Evolutionary conservation across 139 green algal genomes (phyloP), one percentile per base, ranked within the genome.

Genomic region (Nannochloris sp.): DNA sequence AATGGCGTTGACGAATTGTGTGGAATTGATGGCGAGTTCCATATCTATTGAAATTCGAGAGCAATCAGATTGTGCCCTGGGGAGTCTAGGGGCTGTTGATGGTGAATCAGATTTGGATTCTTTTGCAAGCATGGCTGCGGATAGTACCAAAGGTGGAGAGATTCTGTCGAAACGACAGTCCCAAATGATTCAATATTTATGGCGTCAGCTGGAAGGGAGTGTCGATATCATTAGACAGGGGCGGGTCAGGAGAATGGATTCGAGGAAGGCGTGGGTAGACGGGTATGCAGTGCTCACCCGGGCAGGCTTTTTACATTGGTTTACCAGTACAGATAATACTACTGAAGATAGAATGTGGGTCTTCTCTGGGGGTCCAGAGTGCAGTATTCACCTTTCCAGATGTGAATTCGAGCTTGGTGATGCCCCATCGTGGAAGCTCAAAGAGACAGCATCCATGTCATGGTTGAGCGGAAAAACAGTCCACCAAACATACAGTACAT

Each of bases 231-330:
- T 82, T n/a, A 63, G 72, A 57, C 74, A 67, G n/a, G 85, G 85
- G 5, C 58, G 63, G 16, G 83, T 91, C 71, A 68, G 86, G 45
- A 56, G 71, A 2, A 82, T 71, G 70, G 63, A 84, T 25, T 14
- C 63, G 14, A 46, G 11, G 11, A 67, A 70, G 25, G 60, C 45
- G 14, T 91, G 85, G 85, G 53, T 51, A 36, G 53, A 51, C 4
- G 71, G 59, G 26, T 79, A 88, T 68, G 83, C 79, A 26, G 82
- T 91, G 49, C 69, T 91, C 9, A 91, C 85, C 2, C 68, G 80
- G 12, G 66, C 71, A 2, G 81, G 85, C 50, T 85, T 79, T 68
- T 71, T 88, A 33, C 82, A 87, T 65, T 85, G 75, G 70, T 85
- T 85, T 50, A 12, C 33, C 44, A n/a, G 29, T 23, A 12, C 55